Conservation (phyloP, 345 rosid species). For the Balakata baccata region DNA sequence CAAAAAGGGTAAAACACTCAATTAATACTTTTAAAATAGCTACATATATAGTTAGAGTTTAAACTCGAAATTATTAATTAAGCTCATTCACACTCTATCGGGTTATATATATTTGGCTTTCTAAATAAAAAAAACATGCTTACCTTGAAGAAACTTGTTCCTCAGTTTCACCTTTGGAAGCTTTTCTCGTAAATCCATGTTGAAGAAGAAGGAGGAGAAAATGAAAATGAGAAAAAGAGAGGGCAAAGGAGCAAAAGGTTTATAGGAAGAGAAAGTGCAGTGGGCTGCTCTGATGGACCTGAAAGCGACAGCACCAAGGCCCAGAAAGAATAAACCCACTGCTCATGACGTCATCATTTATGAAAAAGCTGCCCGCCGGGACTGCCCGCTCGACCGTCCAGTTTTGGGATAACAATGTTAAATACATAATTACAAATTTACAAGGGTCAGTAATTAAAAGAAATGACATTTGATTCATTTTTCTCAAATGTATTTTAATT, state of each 20-base stretch:
- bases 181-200: constrained; percentile 34
- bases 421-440: not conserved
- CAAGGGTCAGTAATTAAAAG: too few species aligned
- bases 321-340: constrained; percentile 37
- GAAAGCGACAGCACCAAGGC: constrained; percentile 44
- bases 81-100: too few species aligned
- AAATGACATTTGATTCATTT: too few species aligned
- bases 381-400: constrained; percentile 24
- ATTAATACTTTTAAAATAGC: too few species aligned
- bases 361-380: constrained; percentile 6
- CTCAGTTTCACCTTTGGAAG: constrained; percentile 38
- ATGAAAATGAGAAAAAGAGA: not conserved
- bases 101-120: too few species aligned
- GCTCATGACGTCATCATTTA: constrained; percentile 9
- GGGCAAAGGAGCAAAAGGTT: constrained; percentile 8
- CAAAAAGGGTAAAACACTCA: too few species aligned
- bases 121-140: not conserved
- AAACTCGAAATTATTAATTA: too few species aligned
- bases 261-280: constrained; percentile 17
- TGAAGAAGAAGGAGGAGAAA: constrained; percentile 5
- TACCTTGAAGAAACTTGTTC: constrained; percentile 43
- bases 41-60: too few species aligned
- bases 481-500: too few species aligned
- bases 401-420: too few species aligned
- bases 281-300: constrained; percentile 40